phyloP scores from a whole-genome alignment of 2,329 filamentous ascomycete genomes.

The Botrytis aclada region DNA sequence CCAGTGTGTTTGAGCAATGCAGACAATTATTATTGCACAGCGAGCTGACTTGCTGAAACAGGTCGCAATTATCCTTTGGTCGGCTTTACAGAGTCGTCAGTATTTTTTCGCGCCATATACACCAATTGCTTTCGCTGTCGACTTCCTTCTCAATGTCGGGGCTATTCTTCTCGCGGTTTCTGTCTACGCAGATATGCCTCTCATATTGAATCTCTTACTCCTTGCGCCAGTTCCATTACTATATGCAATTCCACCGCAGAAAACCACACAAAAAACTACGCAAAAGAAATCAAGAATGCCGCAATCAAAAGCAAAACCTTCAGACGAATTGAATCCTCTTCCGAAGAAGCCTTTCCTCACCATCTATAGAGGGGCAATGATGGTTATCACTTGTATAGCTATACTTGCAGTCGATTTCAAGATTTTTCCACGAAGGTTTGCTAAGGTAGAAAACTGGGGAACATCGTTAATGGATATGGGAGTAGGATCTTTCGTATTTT shows the following conservation, averaged over 20 bases:
- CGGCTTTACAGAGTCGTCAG: slow-evolving; percentile 77
- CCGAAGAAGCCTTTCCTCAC: slow-evolving; percentile 91
- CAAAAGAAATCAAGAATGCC: slow-evolving; percentile 51
- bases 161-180: slow-evolving; percentile 82
- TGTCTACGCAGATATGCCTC: slow-evolving; percentile 71
- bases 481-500: slow-evolving; percentile 96
- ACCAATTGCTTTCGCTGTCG: slow-evolving; percentile 64
- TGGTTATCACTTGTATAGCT: slow-evolving; percentile 82
- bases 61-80: slow-evolving; percentile 84
- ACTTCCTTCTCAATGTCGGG: slow-evolving; percentile 84
- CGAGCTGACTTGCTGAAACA: slow-evolving; percentile 40
- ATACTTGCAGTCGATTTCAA: slow-evolving; percentile 97
- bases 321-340: slow-evolving; percentile 48
- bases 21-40: slow-evolving; percentile 15
- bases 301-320: slow-evolving; percentile 41
- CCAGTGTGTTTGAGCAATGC: slow-evolving; percentile 58
- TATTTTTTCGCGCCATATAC: slow-evolving; percentile 79
- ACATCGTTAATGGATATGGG: slow-evolving; percentile 99
- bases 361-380: slow-evolving; percentile 85
- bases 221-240: slow-evolving; percentile 64
- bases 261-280: slow-evolving; percentile 24
- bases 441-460: slow-evolving; percentile 98
- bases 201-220: slow-evolving; percentile 72
- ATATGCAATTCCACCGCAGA: slow-evolving; percentile 47
- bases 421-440: slow-evolving; percentile 89